Conservation (phyloP, 1,284 basidiomycete species). For the Naganishia sp. region DNA sequence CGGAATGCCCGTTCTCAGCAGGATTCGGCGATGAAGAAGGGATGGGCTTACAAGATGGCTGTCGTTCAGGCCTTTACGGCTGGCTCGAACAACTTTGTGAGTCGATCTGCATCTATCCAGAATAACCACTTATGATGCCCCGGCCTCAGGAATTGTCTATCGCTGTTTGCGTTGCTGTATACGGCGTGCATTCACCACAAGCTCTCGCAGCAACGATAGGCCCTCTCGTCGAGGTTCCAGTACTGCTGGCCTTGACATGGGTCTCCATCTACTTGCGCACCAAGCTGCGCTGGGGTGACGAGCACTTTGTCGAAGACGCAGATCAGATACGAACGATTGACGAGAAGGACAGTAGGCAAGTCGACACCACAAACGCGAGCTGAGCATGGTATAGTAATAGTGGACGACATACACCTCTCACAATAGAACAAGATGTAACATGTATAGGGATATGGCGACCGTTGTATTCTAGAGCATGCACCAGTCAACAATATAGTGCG, state of each 20-base stretch:
- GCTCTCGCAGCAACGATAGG: constrained; percentile 73
- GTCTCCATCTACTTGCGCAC: constrained; percentile 62
- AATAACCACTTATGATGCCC: not conserved
- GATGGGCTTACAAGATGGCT: constrained; percentile 63
- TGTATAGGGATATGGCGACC: too few species aligned
- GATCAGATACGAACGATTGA: constrained; percentile 26
- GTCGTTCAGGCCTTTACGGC: constrained; percentile 64
- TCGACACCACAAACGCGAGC: too few species aligned
- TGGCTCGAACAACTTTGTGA: constrained; percentile 57
- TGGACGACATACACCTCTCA: too few species aligned
- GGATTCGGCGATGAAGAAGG: not conserved
- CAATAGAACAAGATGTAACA: too few species aligned
- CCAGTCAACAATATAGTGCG: too few species aligned
- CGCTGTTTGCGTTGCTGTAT: constrained; percentile 76
- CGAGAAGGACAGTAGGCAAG: not conserved
- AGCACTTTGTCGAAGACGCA: constrained; percentile 36
- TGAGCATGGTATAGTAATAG: too few species aligned
- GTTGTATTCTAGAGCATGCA: too few species aligned
- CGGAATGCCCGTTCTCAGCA: constrained; percentile 39
- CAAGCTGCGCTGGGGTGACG: constrained; percentile 57
- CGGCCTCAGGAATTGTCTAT: constrained; percentile 69
- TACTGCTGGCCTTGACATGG: constrained; percentile 71
- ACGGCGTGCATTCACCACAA: constrained; percentile 71
- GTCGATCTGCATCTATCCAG: not conserved
- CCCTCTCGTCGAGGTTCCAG: constrained; percentile 74